These are phyloP conservation scores for Selaginella moellendorffii DNA, from an alignment of 75 land plant species.

Conservation along the genomic window DNA sequence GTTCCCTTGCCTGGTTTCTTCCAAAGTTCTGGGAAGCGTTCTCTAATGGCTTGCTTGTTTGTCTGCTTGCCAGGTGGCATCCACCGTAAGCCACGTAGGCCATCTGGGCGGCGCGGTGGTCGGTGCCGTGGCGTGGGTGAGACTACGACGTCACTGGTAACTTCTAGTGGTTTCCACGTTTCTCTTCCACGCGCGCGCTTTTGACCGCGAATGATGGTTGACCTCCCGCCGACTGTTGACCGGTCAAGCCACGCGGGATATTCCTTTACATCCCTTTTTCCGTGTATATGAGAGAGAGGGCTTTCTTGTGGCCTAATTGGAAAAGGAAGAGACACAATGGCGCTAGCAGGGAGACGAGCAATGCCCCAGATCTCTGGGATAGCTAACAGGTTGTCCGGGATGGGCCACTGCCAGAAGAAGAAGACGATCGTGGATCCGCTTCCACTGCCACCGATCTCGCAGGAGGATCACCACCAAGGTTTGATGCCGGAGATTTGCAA, in stretches of 20 bases:
- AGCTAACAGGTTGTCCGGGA: background rate
- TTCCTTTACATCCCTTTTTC: too few species aligned
- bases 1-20: too few species aligned
- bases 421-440: too few species aligned
- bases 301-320: too few species aligned
- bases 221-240: too few species aligned
- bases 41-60: background rate
- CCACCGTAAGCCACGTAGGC: conserved; percentile 22
- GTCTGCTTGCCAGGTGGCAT: background rate
- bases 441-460: background rate
- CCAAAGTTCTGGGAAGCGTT: background rate
- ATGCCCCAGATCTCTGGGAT: background rate
- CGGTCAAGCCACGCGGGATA: too few species aligned
- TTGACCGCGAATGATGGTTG: too few species aligned
- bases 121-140: conserved; percentile 40
- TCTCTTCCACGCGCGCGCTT: too few species aligned
- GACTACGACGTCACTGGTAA: conserved; percentile 13
- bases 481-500: background rate
- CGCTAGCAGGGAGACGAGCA: too few species aligned
- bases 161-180: too few species aligned
- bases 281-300: too few species aligned
- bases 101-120: conserved; percentile 53
- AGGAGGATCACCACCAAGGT: background rate
- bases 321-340: too few species aligned
- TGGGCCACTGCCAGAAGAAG: background rate